Conservation (phyloP, 768 basidiomycete genomes). For the Fomitopsis pulvina region DNA sequence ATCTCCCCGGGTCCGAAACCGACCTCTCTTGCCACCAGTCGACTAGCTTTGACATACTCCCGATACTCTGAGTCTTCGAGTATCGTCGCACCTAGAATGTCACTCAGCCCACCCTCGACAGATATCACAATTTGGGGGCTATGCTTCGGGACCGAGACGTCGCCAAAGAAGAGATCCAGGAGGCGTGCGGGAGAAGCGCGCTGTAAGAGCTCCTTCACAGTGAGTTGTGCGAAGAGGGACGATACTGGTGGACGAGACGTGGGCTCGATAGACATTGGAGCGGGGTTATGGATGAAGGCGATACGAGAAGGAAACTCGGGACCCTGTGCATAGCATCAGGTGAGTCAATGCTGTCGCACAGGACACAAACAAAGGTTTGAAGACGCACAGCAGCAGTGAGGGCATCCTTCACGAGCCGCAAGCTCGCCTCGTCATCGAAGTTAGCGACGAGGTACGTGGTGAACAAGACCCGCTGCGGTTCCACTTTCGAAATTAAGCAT, state of each 20-base stretch:
- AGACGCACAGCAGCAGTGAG: slow-evolving; percentile 55
- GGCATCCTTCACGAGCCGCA: slow-evolving; percentile 55
- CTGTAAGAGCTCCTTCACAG: slow-evolving; percentile 33
- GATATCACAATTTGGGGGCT: slow-evolving; percentile 35
- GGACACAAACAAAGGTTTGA: background rate
- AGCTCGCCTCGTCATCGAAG: slow-evolving; percentile 58
- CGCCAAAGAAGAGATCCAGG: slow-evolving; percentile 30
- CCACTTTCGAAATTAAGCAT: slow-evolving; percentile 3
- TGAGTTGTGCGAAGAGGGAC: slow-evolving; percentile 43
- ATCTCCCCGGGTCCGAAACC: slow-evolving; percentile 53
- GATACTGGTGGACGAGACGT: slow-evolving; percentile 28
- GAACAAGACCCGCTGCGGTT: slow-evolving; percentile 28
- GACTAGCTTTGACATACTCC: slow-evolving; percentile 38
- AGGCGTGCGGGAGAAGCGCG: slow-evolving; percentile 33
- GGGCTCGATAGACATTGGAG: slow-evolving; percentile 13
- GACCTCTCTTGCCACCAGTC: slow-evolving; percentile 46
- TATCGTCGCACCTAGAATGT: slow-evolving; percentile 29
- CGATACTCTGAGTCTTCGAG: slow-evolving; percentile 30
- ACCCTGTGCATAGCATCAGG: slow-evolving; percentile 28
- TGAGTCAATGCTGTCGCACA: slow-evolving; percentile 2
- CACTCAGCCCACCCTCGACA: slow-evolving; percentile 23
- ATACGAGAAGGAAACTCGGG: slow-evolving; percentile 46
- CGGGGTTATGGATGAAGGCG: slow-evolving; percentile 75
- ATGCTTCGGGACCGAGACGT: slow-evolving; percentile 7
- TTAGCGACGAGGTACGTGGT: slow-evolving; percentile 70